Conservation (phyloP, 345 rosid species). For the Linum usitatissimum region DNA sequence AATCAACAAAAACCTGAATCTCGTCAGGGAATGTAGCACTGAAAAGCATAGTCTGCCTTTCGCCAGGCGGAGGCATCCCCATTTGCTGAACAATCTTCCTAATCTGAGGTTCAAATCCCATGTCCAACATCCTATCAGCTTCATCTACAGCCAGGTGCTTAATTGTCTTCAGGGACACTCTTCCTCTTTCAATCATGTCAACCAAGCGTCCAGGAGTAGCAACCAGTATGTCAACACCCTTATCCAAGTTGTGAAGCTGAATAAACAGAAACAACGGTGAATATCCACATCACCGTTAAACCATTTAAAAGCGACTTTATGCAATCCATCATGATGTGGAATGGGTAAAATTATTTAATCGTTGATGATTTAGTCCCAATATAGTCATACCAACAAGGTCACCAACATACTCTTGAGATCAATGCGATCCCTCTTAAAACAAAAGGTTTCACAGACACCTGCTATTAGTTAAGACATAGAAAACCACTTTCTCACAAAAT, state of each 20-base stretch:
- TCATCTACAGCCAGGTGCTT: conserved; percentile 44
- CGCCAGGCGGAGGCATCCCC: conserved; percentile 43
- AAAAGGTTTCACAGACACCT: too few relatives aligned
- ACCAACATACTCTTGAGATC: too few relatives aligned
- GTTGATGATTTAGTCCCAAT: too few relatives aligned
- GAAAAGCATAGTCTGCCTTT: conserved; percentile 46
- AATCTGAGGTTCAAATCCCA: conserved; percentile 59
- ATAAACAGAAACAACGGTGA: background rate
- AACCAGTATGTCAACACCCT: conserved; percentile 44
- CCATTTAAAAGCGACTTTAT: background rate
- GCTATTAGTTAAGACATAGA: too few relatives aligned
- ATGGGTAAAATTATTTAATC: too few relatives aligned
- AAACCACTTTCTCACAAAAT: too few relatives aligned
- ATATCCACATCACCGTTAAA: background rate
- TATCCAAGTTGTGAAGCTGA: conserved; percentile 34
- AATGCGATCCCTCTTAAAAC: too few relatives aligned
- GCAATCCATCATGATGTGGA: too few relatives aligned
- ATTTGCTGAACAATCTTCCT: conserved; percentile 38
- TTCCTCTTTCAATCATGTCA: conserved; percentile 41
- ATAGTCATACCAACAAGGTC: too few relatives aligned
- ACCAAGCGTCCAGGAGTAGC: conserved; percentile 52
- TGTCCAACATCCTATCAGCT: conserved; percentile 52
- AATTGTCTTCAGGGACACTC: conserved; percentile 31
- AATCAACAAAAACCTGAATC: conserved; percentile 27
- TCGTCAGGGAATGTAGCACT: conserved; percentile 50